Percentiles rank a stretch among this genome's conserved stretches.
Conservation (phyloP, 768 basidiomycete species). For the Russula sp. region DNA sequence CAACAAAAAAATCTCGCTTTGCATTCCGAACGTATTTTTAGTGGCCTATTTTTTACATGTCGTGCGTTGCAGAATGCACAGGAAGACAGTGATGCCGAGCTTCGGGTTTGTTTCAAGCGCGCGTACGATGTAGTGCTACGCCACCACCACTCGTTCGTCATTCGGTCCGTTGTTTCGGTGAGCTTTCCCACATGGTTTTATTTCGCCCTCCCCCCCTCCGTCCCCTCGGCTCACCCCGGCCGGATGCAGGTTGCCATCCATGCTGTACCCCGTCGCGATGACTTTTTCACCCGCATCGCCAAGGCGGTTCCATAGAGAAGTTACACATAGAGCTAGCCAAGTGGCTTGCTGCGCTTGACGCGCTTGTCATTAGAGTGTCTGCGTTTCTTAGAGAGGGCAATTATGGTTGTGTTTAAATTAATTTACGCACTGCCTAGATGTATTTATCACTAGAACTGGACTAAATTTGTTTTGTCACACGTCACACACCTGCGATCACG, state of each 20-base stretch:
- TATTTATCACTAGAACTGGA: not conserved
- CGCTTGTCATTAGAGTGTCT: slow-evolving; percentile 49
- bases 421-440: not conserved
- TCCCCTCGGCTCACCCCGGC: slow-evolving; percentile 16
- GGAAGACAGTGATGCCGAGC: slow-evolving; percentile 48
- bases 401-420: slow-evolving; percentile 51
- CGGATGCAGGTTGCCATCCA: slow-evolving; percentile 41
- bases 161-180: slow-evolving; percentile 63
- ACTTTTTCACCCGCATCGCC: slow-evolving; percentile 64
- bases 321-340: slow-evolving; percentile 52
- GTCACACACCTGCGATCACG: slow-evolving; percentile 21
- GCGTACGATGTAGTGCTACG: slow-evolving; percentile 66
- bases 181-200: slow-evolving; percentile 39
- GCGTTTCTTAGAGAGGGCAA: slow-evolving; percentile 54
- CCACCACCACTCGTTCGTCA: slow-evolving; percentile 64
- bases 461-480: not conserved
- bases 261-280: slow-evolving; percentile 56
- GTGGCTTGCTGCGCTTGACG: slow-evolving; percentile 61
- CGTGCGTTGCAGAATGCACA: slow-evolving; percentile 66
- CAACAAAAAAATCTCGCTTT: not conserved
- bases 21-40: slow-evolving; percentile 32
- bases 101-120: slow-evolving; percentile 66
- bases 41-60: slow-evolving; percentile 67
- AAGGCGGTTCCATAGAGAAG: slow-evolving; percentile 54
- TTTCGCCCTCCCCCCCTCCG: not conserved